These are phyloP conservation scores for Trametes sp. DNA, from an alignment of 1,284 basidiomycete genomes.

Conservation along the genomic window DNA sequence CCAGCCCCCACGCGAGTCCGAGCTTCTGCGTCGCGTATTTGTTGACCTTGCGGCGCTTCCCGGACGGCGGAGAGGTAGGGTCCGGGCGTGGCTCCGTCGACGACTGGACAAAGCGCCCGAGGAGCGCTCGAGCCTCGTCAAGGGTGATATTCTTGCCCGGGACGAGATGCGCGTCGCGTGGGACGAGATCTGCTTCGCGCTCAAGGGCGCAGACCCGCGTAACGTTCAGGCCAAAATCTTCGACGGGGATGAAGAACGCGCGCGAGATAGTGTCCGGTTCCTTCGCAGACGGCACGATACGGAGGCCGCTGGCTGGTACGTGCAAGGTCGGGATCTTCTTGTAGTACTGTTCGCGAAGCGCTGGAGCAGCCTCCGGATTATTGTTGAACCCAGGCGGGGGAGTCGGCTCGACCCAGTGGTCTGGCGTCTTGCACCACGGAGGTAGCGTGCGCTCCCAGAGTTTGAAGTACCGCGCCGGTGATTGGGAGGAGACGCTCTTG, in stretches of 20 bases:
- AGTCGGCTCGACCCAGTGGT: conserved; percentile 16
- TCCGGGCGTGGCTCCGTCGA: conserved; percentile 14
- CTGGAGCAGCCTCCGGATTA: not conserved
- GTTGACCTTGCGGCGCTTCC: conserved; percentile 20
- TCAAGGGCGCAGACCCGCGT: no score
- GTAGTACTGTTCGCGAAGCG: conserved; percentile 14
- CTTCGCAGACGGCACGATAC: conserved; percentile 16
- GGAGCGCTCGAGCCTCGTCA: conserved; percentile 17
- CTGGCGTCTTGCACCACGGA: conserved; percentile 17
- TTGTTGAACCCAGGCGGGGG: no score
- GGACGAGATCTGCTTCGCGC: no score
- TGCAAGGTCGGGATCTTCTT: conserved; percentile 18
- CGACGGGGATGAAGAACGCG: no score
- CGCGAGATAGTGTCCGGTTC: no score
- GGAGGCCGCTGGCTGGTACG: conserved; percentile 7
- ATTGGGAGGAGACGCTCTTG: not conserved
- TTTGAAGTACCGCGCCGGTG: not conserved
- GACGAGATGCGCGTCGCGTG: no score
- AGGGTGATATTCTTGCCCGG: conserved; percentile 4
- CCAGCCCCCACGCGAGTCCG: conserved; percentile 22
- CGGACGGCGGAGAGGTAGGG: not conserved
- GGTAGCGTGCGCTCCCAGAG: conserved; percentile 22
- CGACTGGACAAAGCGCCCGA: conserved; percentile 25
- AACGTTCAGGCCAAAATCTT: no score
- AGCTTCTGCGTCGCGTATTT: conserved; percentile 7